A percentile compares a stretch with the other conserved stretches of the same genome.
Evolutionary conservation across 306 rosid species (phyloP).

Genomic region (Lathyrus aphaca): DNA sequence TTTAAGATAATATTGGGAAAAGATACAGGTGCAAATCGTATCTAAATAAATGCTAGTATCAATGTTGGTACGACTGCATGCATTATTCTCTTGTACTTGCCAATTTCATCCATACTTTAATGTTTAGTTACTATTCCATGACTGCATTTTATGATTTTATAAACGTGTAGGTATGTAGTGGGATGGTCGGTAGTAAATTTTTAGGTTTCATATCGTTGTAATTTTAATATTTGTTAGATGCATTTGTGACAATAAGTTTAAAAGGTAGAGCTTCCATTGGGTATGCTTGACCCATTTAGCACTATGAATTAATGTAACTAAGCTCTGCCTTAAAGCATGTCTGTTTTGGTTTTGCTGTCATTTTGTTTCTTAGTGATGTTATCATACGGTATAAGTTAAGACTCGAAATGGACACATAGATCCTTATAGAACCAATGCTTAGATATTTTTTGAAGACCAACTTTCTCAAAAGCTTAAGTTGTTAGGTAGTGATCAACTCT

Average conservation of each 20-base stretch:
- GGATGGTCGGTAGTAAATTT: no score
- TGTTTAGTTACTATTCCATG: neutral
- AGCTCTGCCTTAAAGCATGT: neutral
- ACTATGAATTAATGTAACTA: slow-evolving; percentile 8
- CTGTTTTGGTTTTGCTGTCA: neutral
- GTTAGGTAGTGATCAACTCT: neutral
- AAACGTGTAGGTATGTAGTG: no score
- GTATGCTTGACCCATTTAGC: neutral
- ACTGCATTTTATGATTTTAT: no score
- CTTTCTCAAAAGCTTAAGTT: slow-evolving; percentile 6
- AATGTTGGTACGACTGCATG: neutral
- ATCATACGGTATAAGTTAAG: neutral
- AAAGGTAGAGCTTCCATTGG: no score
- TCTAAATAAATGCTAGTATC: neutral
- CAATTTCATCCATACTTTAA: neutral
- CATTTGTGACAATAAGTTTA: no score
- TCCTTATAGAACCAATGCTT: neutral
- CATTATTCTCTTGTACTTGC: neutral
- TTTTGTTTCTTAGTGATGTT: slow-evolving; percentile 10
- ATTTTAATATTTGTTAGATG: no score
- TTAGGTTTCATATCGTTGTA: neutral
- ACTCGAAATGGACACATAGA: neutral
- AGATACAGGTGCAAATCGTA: no score
- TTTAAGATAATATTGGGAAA: no score
- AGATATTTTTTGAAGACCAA: slow-evolving; percentile 2